These are phyloP conservation scores for Crithidia mellificae DNA, from an alignment of 208 protist species.

Conservation along the genomic window DNA sequence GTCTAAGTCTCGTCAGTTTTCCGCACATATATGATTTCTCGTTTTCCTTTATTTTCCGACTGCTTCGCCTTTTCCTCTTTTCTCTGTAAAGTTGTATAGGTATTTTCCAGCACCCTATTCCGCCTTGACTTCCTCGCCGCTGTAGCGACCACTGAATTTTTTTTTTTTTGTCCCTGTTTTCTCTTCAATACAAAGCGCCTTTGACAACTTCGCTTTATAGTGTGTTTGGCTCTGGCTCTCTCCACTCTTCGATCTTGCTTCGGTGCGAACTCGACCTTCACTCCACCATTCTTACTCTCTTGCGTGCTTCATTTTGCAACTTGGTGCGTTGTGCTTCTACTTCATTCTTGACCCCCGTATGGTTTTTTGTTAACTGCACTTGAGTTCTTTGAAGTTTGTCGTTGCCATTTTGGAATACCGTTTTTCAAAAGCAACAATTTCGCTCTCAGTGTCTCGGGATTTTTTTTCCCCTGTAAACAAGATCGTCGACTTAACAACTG, in stretches of 20 bases:
- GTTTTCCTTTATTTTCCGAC: conserved; percentile 4
- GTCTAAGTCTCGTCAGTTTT: background rate
- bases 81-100: too few relatives aligned
- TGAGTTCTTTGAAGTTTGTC: background rate
- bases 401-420: background rate
- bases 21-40: background rate
- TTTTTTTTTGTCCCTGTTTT: too few relatives aligned
- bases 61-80: background rate
- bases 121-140: background rate
- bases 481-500: background rate
- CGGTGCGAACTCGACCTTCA: too few relatives aligned
- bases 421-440: background rate
- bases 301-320: background rate
- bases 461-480: too few relatives aligned
- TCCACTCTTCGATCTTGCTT: background rate
- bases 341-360: too few relatives aligned
- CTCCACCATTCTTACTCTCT: background rate
- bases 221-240: conserved; percentile 3
- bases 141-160: too few relatives aligned
- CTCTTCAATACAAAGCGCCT: too few relatives aligned
- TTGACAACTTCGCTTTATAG: background rate
- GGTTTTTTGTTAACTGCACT: too few relatives aligned
- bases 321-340: background rate
- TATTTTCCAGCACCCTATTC: background rate
- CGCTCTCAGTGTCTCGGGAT: too few relatives aligned